phyloP scores from a whole-genome alignment of 169 alveolate species.

The Cryptosporidium parvum region DNA sequence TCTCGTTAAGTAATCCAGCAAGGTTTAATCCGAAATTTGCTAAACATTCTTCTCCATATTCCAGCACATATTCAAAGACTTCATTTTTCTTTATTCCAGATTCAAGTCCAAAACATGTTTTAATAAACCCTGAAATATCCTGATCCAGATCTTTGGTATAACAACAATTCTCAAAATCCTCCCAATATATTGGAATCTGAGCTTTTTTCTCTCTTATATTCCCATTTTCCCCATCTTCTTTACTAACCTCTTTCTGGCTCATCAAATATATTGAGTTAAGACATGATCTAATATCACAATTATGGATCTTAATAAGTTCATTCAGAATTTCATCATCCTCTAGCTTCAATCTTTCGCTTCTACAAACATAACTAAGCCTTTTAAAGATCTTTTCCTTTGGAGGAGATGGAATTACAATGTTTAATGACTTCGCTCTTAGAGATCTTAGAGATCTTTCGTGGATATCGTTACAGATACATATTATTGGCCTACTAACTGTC shows the following conservation, averaged over 20 bases:
- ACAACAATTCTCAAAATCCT: conserved; percentile 51
- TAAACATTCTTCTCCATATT: conserved; percentile 46
- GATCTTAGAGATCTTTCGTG: conserved; percentile 81
- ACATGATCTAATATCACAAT: conserved; percentile 53
- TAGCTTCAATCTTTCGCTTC: conserved; percentile 78
- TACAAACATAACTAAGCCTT: conserved; percentile 77
- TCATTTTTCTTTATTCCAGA: neutral
- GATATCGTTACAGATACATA: conserved; percentile 84
- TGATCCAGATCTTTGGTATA: conserved; percentile 61
- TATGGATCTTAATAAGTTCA: conserved; percentile 27
- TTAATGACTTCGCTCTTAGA: conserved; percentile 80
- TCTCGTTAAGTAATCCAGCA: conserved; percentile 24
- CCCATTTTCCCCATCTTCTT: neutral
- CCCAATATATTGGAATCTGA: conserved; percentile 28
- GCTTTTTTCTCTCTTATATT: neutral
- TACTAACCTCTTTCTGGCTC: conserved; percentile 15
- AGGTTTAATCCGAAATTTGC: conserved; percentile 13
- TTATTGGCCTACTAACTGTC: conserved; percentile 82
- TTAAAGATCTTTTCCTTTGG: conserved; percentile 78
- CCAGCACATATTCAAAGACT: neutral
- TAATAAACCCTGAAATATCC: conserved; percentile 37
- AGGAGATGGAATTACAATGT: conserved; percentile 78
- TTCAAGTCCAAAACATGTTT: conserved; percentile 49
- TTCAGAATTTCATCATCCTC: conserved; percentile 77
- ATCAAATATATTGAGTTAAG: conserved; percentile 39